Evolutionary conservation across 208 protist genomes (phyloP).

Genomic region (Tritrichomonas musculus): DNA sequence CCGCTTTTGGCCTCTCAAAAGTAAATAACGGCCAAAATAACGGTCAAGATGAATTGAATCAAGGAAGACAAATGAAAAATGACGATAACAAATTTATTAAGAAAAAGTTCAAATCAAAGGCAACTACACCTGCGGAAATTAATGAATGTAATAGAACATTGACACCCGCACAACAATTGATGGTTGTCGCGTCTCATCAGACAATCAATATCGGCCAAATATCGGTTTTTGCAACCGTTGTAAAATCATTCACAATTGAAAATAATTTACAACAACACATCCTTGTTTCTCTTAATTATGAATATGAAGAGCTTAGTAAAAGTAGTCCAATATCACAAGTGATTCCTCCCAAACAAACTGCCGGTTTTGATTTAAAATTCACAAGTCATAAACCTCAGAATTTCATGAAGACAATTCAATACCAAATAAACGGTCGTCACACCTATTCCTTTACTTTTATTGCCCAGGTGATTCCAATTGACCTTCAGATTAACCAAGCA

Average conservation of each 20-base stretch:
- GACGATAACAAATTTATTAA: neutral
- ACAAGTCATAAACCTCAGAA: neutral
- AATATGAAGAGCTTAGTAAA: neutral
- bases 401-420: constrained; percentile 30
- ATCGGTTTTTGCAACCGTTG: neutral
- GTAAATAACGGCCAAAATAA: neutral
- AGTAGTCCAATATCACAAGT: neutral
- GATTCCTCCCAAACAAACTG: neutral
- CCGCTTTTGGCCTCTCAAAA: no score
- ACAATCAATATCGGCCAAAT: neutral
- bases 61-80: neutral
- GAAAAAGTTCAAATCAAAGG: neutral
- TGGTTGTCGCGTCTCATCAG: neutral
- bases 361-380: constrained; percentile 6
- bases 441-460: neutral
- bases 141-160: neutral
- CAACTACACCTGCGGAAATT: constrained; percentile 14
- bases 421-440: neutral
- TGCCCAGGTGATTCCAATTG: constrained; percentile 26
- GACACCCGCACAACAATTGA: constrained; percentile 19
- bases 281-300: neutral
- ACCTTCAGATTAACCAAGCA: neutral
- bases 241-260: neutral
- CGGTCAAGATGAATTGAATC: no score
- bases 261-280: constrained; percentile 8